Evolutionary conservation across 768 basidiomycete species (phyloP).

Genomic region (Hortiboletus campestris): DNA sequence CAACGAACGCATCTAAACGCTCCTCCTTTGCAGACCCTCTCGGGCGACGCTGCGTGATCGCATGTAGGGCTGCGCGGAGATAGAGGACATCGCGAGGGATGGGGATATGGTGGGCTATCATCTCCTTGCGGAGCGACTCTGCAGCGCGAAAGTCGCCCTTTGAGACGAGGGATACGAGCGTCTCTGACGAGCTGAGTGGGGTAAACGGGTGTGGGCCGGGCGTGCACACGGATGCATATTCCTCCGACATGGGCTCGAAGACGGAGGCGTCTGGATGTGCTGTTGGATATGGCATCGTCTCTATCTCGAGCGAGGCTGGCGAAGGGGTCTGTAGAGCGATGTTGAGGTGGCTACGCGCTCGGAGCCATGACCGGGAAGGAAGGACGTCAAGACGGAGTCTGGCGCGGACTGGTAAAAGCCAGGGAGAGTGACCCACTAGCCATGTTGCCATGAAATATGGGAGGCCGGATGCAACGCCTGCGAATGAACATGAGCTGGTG

Average conservation of each 20-base stretch:
- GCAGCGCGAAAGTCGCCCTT: constrained; percentile 29
- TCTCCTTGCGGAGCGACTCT: constrained; percentile 37
- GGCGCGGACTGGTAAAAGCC: constrained; percentile 11
- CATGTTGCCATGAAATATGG: constrained; percentile 26
- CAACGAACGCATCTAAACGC: constrained; percentile 28
- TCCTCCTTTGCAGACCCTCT: constrained; percentile 16
- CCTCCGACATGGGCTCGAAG: constrained; percentile 37
- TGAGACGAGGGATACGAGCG: constrained; percentile 23
- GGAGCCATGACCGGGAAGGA: constrained; percentile 15
- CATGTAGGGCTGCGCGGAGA: constrained; percentile 35
- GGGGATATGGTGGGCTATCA: constrained; percentile 36
- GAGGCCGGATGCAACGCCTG: not conserved
- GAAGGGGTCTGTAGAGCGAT: constrained; percentile 30
- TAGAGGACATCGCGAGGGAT: constrained; percentile 39
- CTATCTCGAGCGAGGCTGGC: constrained; percentile 36
- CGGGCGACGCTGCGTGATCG: constrained; percentile 22
- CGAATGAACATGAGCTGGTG: no score
- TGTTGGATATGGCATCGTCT: constrained; percentile 35
- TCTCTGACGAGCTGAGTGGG: constrained; percentile 26
- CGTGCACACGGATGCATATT: constrained; percentile 28
- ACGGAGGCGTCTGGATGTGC: constrained; percentile 31
- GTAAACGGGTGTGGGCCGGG: constrained; percentile 6
- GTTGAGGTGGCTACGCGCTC: constrained; percentile 22
- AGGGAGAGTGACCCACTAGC: constrained; percentile 14
- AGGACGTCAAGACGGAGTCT: constrained; percentile 16